Evolutionary conservation across 2,329 filamentous ascomycete species (phyloP).

Genomic region (Aspergillus candidus): DNA sequence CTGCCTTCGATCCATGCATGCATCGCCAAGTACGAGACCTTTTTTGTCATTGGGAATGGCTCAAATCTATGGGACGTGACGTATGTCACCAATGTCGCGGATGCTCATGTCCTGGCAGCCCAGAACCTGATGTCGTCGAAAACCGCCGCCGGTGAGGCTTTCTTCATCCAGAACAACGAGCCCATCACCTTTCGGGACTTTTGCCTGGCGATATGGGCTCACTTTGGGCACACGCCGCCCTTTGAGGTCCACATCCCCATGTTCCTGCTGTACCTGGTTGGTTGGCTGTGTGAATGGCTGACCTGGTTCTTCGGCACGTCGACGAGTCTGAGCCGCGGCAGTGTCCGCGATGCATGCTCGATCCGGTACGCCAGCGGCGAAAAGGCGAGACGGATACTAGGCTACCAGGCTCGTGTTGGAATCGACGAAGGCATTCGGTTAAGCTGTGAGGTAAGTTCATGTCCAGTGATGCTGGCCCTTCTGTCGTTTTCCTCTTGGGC

Average conservation of each 20-base stretch:
- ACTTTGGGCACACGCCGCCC: constrained; percentile 46
- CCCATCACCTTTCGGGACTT: constrained; percentile 42
- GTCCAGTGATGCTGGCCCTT: not conserved
- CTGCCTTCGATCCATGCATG: constrained; percentile 40
- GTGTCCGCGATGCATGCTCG: constrained; percentile 50
- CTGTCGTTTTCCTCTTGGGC: not conserved
- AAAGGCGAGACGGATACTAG: constrained; percentile 48
- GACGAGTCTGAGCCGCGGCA: constrained; percentile 47
- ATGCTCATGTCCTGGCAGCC: constrained; percentile 41
- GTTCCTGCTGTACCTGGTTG: constrained; percentile 44
- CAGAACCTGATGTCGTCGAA: constrained; percentile 37
- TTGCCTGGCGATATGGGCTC: constrained; percentile 39
- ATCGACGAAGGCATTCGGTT: constrained; percentile 48
- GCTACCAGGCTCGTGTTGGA: constrained; percentile 47
- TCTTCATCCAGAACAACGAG: constrained; percentile 45
- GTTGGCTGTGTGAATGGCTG: constrained; percentile 41
- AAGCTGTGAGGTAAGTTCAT: constrained; percentile 41
- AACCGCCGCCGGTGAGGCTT: constrained; percentile 40
- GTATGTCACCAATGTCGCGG: constrained; percentile 40
- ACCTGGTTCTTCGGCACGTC: constrained; percentile 44
- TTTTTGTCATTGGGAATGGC: constrained; percentile 37
- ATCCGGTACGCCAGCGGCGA: constrained; percentile 49
- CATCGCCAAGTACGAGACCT: constrained; percentile 39
- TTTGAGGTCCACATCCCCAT: constrained; percentile 46
- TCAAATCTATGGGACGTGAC: constrained; percentile 41